A percentile compares a stretch with the other conserved stretches of the same genome.
These are phyloP conservation scores for Jaenimonas drosophilae DNA, from an alignment of 208 protist genomes.

Conservation along the genomic window DNA sequence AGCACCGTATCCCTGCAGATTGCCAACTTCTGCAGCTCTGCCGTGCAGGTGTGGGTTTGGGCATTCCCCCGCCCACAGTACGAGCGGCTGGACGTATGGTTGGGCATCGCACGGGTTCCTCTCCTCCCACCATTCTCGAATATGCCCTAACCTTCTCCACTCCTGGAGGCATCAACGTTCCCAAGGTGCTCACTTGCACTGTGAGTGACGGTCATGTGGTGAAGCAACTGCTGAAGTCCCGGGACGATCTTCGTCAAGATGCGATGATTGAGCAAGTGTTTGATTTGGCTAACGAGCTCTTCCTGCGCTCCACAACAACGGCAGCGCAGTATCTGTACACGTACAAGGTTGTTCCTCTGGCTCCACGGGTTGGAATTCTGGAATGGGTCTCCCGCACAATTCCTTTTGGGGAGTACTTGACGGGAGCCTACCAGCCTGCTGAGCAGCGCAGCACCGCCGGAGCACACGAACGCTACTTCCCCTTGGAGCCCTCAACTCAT, in stretches of 20 bases:
- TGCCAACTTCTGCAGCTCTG: neutral
- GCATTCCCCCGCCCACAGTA: conserved; percentile 4
- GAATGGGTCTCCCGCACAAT: conserved; percentile 91
- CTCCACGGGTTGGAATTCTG: conserved; percentile 83
- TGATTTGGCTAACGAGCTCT: conserved; percentile 72
- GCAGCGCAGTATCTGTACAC: conserved; percentile 62
- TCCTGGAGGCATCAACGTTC: conserved; percentile 92
- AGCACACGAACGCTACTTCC: conserved; percentile 83
- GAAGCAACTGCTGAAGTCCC: conserved; percentile 83
- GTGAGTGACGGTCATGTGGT: conserved; percentile 74
- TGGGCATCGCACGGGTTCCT: neutral
- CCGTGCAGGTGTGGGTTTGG: neutral
- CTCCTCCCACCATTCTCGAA: conserved; percentile 19
- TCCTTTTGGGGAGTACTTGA: conserved; percentile 83
- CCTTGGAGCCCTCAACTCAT: conserved; percentile 42
- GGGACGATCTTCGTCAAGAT: conserved; percentile 95
- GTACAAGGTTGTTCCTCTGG: conserved; percentile 92
- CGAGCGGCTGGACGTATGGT: neutral
- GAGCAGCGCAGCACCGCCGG: conserved; percentile 13
- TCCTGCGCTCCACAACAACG: conserved; percentile 2
- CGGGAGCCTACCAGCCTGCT: conserved; percentile 16
- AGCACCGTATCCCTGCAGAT: neutral
- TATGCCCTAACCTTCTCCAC: conserved; percentile 67
- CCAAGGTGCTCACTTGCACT: conserved; percentile 85
- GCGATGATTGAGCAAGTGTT: conserved; percentile 96